phyloP scores from a whole-genome alignment of 2,329 filamentous ascomycete genomes.

The Aspergillus spinulosporus region DNA sequence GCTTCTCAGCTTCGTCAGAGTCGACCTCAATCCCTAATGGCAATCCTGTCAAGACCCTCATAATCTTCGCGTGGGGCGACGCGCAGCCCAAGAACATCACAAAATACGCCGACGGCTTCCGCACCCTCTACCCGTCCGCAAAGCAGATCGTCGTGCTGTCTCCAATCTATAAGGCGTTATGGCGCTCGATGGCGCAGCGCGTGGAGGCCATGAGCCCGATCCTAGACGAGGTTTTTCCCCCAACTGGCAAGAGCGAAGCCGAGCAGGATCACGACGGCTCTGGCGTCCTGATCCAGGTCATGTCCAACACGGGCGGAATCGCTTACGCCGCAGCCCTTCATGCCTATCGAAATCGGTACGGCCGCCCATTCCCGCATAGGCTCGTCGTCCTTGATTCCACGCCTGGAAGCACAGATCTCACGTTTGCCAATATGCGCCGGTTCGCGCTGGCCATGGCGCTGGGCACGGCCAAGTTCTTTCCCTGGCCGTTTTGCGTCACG shows the following conservation, averaged over 20 bases:
- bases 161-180: constrained; percentile 3
- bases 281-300: constrained; percentile 1
- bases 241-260: background rate
- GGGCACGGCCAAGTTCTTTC: constrained; percentile 2
- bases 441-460: constrained; percentile 10
- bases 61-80: constrained; percentile 13
- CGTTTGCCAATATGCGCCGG: constrained; percentile 3
- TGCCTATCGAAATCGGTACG: background rate
- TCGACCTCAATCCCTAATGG: background rate
- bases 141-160: constrained; percentile 1
- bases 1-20: background rate
- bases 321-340: constrained; percentile 4
- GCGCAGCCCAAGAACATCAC: constrained; percentile 2
- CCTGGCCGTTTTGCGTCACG: constrained; percentile 5
- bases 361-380: constrained; percentile 1
- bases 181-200: constrained; percentile 2
- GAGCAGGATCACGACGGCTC: background rate
- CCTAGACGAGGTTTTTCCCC: background rate
- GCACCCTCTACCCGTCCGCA: background rate
- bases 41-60: background rate
- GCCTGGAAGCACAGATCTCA: constrained; percentile 6
- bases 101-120: constrained; percentile 11
- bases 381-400: constrained; percentile 6
- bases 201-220: constrained; percentile 6
- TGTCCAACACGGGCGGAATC: constrained; percentile 10